Evolutionary conservation across 2,329 filamentous ascomycete genomes (phyloP).

Genomic region (Diaporthe capsici): DNA sequence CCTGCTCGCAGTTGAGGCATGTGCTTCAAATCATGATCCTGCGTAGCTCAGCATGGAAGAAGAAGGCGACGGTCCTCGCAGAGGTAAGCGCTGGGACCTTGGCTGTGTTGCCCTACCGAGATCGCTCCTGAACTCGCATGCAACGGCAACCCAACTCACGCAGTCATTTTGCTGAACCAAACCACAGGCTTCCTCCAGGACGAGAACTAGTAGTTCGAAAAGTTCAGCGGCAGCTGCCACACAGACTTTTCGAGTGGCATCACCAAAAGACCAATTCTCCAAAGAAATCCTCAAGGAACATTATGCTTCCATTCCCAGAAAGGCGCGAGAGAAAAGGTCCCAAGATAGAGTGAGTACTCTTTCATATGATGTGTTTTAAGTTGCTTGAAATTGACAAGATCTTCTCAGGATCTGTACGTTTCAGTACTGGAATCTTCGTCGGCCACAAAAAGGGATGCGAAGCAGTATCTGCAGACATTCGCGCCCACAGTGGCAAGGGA

Average conservation of each 20-base stretch:
- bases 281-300: slow-evolving; percentile 48
- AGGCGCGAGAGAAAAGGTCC: slow-evolving; percentile 62
- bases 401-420: slow-evolving; percentile 81
- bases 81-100: slow-evolving; percentile 50
- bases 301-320: slow-evolving; percentile 58
- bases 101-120: slow-evolving; percentile 12
- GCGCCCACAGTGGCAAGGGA: slow-evolving; percentile 58
- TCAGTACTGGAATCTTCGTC: slow-evolving; percentile 92
- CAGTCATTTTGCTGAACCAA: background rate
- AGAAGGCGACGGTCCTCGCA: slow-evolving; percentile 54
- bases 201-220: slow-evolving; percentile 36
- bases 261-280: slow-evolving; percentile 48
- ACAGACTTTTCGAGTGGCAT: slow-evolving; percentile 43
- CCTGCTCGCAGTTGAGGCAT: slow-evolving; percentile 34
- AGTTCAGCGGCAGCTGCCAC: slow-evolving; percentile 43
- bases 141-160: background rate
- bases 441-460: slow-evolving; percentile 92
- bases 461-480: slow-evolving; percentile 91
- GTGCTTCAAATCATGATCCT: slow-evolving; percentile 54
- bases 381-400: slow-evolving; percentile 33
- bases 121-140: background rate
- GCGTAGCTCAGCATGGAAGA: slow-evolving; percentile 57
- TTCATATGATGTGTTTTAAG: slow-evolving; percentile 31
- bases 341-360: slow-evolving; percentile 60
- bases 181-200: slow-evolving; percentile 30